Percentiles rank a stretch among this genome's conserved stretches.
These are phyloP conservation scores for Brassica napus DNA, from an alignment of 345 rosid species.

Conservation along the genomic window Da-Ae NC_063438.1:21957501-21958000, in stretches of 20 bases:
- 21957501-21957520: constrained; percentile 71
- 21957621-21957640: constrained; percentile 15
- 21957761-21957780: constrained; percentile 47
- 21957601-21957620: not conserved
- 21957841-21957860: constrained; percentile 74
- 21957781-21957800: constrained; percentile 90
- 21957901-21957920: constrained; percentile 22
- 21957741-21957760: constrained; percentile 1
- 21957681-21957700: constrained; percentile 11
- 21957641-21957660: constrained; percentile 20
- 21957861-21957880: constrained; percentile 75
- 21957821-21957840: constrained; percentile 50
- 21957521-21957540: not conserved
- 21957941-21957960: constrained; percentile 17
- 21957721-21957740: constrained; percentile 1
- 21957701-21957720: constrained; percentile 7
- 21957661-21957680: constrained; percentile 1
- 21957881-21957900: constrained; percentile 33
- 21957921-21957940: constrained; percentile 26
- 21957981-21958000: constrained; percentile 1
- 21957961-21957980: constrained; percentile 13
- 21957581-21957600: constrained; percentile 16
- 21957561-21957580: constrained; percentile 24
- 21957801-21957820: constrained; percentile 70
- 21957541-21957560: constrained; percentile 5